A percentile compares a stretch with the other conserved stretches of the same genome.
These are phyloP conservation scores for Aspergillus sojae DNA, from an alignment of 2,329 filamentous ascomycete species.

Conservation along the genomic window DNA sequence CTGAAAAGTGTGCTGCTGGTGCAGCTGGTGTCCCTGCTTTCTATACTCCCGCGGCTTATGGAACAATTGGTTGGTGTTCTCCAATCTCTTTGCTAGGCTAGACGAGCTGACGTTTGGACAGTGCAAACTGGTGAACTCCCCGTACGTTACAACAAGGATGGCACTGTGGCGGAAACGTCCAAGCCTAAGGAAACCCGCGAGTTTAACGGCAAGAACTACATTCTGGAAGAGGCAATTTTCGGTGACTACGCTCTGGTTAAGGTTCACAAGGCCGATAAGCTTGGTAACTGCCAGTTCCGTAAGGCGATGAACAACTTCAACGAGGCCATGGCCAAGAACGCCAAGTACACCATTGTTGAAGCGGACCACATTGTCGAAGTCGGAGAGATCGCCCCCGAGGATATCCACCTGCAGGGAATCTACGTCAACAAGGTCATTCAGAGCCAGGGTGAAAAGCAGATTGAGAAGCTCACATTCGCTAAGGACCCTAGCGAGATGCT, in stretches of 20 bases:
- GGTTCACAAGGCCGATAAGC: constrained; percentile 74
- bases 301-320: constrained; percentile 75
- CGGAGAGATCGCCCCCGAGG: constrained; percentile 71
- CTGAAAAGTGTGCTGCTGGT: constrained; percentile 81
- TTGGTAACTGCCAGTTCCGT: constrained; percentile 79
- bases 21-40: constrained; percentile 88
- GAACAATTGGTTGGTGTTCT: constrained; percentile 60
- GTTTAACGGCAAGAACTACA: constrained; percentile 72
- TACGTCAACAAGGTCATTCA: constrained; percentile 81
- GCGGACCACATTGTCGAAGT: constrained; percentile 80
- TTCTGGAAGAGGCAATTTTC: constrained; percentile 75
- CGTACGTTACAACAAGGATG: constrained; percentile 84
- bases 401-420: constrained; percentile 80
- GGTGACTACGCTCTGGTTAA: constrained; percentile 78
- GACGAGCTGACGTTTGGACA: constrained; percentile 16
- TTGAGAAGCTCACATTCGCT: constrained; percentile 78
- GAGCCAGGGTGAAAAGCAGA: constrained; percentile 69
- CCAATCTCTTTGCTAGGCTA: constrained; percentile 45
- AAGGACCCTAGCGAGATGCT: constrained; percentile 60
- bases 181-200: constrained; percentile 70
- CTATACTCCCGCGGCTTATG: constrained; percentile 77
- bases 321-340: constrained; percentile 78
- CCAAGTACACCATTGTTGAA: constrained; percentile 77
- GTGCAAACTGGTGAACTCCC: constrained; percentile 55
- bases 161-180: constrained; percentile 70